Evolutionary conservation across 2,329 filamentous ascomycete species (phyloP), one percentile per base, ranked within the genome.

Genomic region (Huntiella bhutanensis): DNA sequence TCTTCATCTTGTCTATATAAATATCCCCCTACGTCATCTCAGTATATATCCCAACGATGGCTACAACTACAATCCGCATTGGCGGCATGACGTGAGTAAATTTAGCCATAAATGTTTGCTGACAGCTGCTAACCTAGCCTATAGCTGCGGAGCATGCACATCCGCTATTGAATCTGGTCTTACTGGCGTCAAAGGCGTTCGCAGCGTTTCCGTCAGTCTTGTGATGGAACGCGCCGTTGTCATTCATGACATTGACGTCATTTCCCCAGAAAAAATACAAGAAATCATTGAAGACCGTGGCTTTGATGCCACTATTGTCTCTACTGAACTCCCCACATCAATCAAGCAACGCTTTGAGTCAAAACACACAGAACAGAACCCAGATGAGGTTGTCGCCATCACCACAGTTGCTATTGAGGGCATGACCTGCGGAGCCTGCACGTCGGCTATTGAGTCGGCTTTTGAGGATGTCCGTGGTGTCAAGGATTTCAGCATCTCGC

Each of bases 141-240:
- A 34, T 39, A 49, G 48, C 38, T 98, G 91, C 64, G 87, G 88
- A 58, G 81, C 88, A 54, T 98, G 91, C 60, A 95, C 88, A 22
- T 92, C 87, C 39, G 80, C 91, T n/a, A 80, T 98, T 54, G 88
- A 96, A 69, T 75, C 80, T 50, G 91, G 82, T 53, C 93, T 98
- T 64, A 81, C 84, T 56, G 75, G 73, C 53, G 72, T 93, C 4
- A 69, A 80, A 35, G 88, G 91, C 46, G 77, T 91, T 7, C 82
- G 81, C 52, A 85, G 72, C 54, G 85, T 96, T 49, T 92, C 86
- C 7, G 82, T 98, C 55, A 94, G 85, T 59, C 67, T 98, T 55
- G 82, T 95, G 47, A 93, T 95, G 77, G 87, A 94, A 62, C 77
- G 88, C 50, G 91, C 88, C n/a, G 87, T 96, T 37, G 70, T 96